Evolutionary conservation across 2,329 filamentous ascomycete species (phyloP).

Genomic region (Aspergillus luchuensis): DNA sequence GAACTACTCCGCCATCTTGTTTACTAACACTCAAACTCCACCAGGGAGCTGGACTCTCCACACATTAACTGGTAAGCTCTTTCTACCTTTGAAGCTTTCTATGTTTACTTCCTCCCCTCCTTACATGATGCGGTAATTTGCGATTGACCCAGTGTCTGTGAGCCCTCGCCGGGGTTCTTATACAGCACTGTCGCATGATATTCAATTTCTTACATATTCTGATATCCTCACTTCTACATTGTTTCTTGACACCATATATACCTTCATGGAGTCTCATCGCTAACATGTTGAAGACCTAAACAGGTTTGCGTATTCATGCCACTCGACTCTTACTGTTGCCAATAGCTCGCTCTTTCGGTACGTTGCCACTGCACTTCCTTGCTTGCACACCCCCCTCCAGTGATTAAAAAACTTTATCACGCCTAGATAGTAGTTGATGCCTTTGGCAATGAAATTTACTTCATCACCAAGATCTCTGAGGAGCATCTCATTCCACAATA

Average conservation of each 20-base stretch:
- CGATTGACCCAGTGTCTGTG: constrained; percentile 87
- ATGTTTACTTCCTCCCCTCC: constrained; percentile 14
- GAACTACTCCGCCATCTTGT: neutral
- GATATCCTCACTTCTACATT: constrained; percentile 50
- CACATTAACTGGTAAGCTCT: constrained; percentile 28
- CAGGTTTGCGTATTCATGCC: constrained; percentile 3
- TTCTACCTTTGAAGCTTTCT: neutral
- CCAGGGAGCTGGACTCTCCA: neutral
- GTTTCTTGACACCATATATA: neutral
- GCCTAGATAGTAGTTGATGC: constrained; percentile 71
- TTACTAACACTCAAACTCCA: neutral
- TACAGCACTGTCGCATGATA: constrained; percentile 79
- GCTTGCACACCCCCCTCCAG: constrained; percentile 47
- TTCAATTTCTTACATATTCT: constrained; percentile 99
- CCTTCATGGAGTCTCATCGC: constrained; percentile 13
- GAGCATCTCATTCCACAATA: constrained; percentile 30
- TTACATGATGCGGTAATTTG: constrained; percentile 96
- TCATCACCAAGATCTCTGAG: constrained; percentile 72
- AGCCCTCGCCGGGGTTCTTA: constrained; percentile 86
- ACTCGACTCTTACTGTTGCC: neutral
- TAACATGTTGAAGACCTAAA: constrained; percentile 28
- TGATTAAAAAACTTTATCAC: constrained; percentile 63
- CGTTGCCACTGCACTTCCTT: constrained; percentile 20
- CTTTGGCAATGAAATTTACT: constrained; percentile 59
- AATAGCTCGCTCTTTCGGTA: constrained; percentile 22